Base-by-base conservation (phyloP, 2,329 filamentous ascomycete species). In the Fusarium tricinctum region DNA sequence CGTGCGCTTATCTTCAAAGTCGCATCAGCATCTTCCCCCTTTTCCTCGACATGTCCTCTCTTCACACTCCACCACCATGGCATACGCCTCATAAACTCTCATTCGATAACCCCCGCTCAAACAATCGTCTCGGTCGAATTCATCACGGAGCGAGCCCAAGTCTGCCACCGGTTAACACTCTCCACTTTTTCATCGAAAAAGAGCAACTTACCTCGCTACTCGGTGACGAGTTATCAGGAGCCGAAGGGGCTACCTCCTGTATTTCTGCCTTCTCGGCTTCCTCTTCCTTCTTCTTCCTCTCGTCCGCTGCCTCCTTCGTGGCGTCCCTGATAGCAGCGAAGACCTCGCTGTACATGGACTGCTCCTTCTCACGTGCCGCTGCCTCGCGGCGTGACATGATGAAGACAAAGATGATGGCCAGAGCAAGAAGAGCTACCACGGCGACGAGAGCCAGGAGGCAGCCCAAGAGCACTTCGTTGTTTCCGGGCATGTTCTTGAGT, bases 261-360 rank as follows among this genome's bases (percentile, higher is more conserved):
- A 4, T 10, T 12, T 38, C 35, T 10, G 4, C 8, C 35, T 38
- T n/a, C 35, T 38, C n/a, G n/a, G 22, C 23, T n/a, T n/a, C 33
- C 8, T 39, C 23, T n/a, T n/a, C 33, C 13, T 39, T 23, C 10
- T 13, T 10, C 26, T 30, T 19, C 17, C 5, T 47, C 28, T 30
- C 19, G 14, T 23, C 12, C 6, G 32, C 14, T 8, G 14, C n/a
- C 35, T 38, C 17, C 17, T 19, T n/a, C 8, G 8, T n/a, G 19
- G 51, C 43, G 23, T 55, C 43, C 35, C 26, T 33, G 22, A 55
- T 30, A 8, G 51, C 43, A 10, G 43, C 14, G 32, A 39, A 22
- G 22, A 55, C 32, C 4, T 39, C 32, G 32, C 35, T n/a, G 8
- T 55, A 49, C 8, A 49, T 23, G 17, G 35, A n/a, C 9, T 38